Evolutionary conservation across 257 asterid genomes (phyloP).

Genomic region (Solanum pennellii): DNA sequence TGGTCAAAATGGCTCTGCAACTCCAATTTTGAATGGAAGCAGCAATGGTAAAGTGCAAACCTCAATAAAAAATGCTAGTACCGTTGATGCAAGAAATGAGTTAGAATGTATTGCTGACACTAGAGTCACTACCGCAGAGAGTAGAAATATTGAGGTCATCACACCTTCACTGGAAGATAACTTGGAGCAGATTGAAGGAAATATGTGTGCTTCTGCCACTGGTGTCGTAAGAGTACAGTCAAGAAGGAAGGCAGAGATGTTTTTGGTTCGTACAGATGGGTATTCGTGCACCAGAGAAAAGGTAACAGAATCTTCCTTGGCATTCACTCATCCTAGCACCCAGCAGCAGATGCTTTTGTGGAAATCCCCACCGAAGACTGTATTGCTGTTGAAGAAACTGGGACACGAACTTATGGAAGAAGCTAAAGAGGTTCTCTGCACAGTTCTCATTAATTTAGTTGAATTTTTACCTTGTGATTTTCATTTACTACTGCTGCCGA

Average conservation of each 20-base stretch:
- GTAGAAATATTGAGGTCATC: constrained; percentile 32
- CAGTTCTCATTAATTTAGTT: not conserved
- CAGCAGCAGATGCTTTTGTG: constrained; percentile 99
- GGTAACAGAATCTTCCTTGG: constrained; percentile 96
- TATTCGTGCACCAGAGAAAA: constrained; percentile 88
- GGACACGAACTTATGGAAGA: constrained; percentile 93
- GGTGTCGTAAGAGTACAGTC: constrained; percentile 98
- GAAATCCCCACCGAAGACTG: constrained; percentile 96
- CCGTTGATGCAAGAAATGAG: constrained; percentile 19
- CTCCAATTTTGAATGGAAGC: constrained; percentile 19
- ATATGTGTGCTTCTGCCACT: constrained; percentile 94
- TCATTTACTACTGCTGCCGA: not conserved
- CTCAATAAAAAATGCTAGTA: constrained; percentile 19
- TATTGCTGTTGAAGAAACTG: constrained; percentile 72
- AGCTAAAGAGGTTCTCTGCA: constrained; percentile 74
- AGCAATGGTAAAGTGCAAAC: constrained; percentile 13
- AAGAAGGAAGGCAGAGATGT: constrained; percentile 96
- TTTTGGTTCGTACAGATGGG: constrained; percentile 96
- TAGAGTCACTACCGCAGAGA: constrained; percentile 12
- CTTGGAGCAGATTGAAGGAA: constrained; percentile 47
- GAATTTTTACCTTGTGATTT: not conserved
- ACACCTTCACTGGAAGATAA: constrained; percentile 48
- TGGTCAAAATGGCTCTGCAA: constrained; percentile 13
- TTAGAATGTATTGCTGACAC: constrained; percentile 18
- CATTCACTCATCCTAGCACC: constrained; percentile 97